Conservation (phyloP, 495 filamentous ascomycete genomes). For the Penicillium longicatenatum region DNA sequence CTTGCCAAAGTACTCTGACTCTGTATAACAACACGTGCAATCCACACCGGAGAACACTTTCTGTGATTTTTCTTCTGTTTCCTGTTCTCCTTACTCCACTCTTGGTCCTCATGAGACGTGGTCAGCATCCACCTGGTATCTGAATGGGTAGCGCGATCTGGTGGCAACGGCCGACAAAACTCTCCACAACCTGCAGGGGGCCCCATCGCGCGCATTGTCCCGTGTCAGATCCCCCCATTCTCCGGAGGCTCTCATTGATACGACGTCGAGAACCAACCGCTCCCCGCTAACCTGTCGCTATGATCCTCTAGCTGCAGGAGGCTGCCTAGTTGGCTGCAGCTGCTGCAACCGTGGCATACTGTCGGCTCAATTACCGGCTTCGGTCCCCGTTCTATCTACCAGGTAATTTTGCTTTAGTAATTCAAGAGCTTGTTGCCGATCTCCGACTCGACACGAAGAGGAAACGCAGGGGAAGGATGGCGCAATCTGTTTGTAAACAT, state of each 20-base stretch:
- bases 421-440: neutral
- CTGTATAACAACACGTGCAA: neutral
- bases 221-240: conserved; percentile 19
- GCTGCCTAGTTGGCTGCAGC: conserved; percentile 16
- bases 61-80: too few species aligned
- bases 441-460: neutral
- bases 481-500: neutral
- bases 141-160: conserved; percentile 21
- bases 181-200: conserved; percentile 15
- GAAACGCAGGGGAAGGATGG: neutral
- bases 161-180: conserved; percentile 26
- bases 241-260: conserved; percentile 19
- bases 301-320: conserved; percentile 29
- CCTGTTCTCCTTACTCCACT: too few species aligned
- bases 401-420: neutral
- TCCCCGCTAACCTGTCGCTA: conserved; percentile 3
- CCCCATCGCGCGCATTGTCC: conserved; percentile 17
- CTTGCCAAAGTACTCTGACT: neutral
- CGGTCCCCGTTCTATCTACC: conserved; percentile 7
- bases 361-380: conserved; percentile 29
- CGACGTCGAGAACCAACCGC: conserved; percentile 1
- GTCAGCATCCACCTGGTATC: neutral
- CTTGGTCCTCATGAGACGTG: neutral
- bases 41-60: neutral
- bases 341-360: conserved; percentile 25